Evolutionary conservation across 768 basidiomycete species (phyloP), one percentile per base, ranked within the genome.

Genomic region (Mycena epipterygia): DNA sequence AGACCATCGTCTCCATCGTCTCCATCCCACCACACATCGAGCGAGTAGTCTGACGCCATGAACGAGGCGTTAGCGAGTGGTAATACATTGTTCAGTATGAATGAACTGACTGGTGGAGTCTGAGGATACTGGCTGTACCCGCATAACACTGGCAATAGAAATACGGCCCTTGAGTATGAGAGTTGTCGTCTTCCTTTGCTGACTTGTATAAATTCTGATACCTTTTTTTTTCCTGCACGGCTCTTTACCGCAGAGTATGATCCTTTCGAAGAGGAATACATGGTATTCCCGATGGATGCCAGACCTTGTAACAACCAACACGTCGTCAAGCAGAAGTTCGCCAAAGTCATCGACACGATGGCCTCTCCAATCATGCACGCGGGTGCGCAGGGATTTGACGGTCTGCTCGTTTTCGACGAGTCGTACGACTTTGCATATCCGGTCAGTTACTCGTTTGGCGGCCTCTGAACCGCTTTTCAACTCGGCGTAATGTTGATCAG

Each of bases 281-380:
- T 97, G 95, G 76, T 99, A 99, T 80, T 98, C 97, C 75, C 97
- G 89, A 78, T 98, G 96, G 76, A 96, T 93, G 65, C 96, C 95
- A 52, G 92, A 93, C 82, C 98, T 98, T 74, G 93, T 96, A 61
- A 98, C 97, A 62, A 91, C 90, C 80, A 99, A 98, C 60, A 95
- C 88, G 78, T 98, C 97, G 78, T 99, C 96, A n/a, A 98, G 89
- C 29, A 97, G 87, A 57, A 99, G 92, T 72, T 94, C 90, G 69
- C 97, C 97, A 73, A 99, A 99, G 79, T 95, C 93, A 74, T 90
- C 90, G 41, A 97, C 86, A 74, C 97, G 93, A 79, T 98, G 97
- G 13, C 97, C 97, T 80, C 98, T 98, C 97, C 97, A 99, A 79
- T 99, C 97, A 72, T 95, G 95, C 53, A 99, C 95, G 49, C 97